Evolutionary conservation across 108 stramenopile species (phyloP).

Genomic region (Phaeodactylum tricornutum): DNA sequence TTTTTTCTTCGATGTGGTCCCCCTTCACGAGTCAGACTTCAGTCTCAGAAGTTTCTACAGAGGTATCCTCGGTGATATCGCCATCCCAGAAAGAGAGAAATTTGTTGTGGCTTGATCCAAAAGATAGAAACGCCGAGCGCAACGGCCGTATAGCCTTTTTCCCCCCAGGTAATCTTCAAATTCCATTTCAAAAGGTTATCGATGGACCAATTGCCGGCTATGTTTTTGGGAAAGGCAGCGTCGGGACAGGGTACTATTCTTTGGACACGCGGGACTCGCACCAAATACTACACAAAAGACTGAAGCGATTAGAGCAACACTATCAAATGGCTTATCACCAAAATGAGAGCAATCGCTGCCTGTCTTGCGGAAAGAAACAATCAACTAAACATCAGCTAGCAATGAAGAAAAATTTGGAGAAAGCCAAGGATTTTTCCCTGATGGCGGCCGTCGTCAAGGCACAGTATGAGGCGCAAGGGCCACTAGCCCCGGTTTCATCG

Average conservation of each 20-base stretch:
- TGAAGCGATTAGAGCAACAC: conserved; percentile 1
- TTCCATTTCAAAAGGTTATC: not conserved
- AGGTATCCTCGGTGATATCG: not conserved
- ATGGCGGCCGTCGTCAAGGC: too few species aligned
- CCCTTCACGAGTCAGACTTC: not conserved
- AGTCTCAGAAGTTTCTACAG: not conserved
- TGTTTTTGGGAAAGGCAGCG: conserved; percentile 1
- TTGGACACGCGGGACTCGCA: not conserved
- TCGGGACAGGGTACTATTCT: conserved; percentile 7
- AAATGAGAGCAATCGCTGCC: too few species aligned
- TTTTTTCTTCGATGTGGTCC: conserved; percentile 15
- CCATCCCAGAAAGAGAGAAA: not conserved
- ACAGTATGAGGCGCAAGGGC: too few species aligned
- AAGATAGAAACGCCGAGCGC: not conserved
- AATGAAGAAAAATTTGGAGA: not conserved
- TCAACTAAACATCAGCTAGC: not conserved
- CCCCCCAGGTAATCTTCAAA: not conserved
- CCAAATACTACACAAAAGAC: not conserved
- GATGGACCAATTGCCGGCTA: not conserved
- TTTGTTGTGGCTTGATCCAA: not conserved
- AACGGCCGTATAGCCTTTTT: not conserved
- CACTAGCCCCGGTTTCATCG: too few species aligned
- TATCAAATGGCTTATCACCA: too few species aligned
- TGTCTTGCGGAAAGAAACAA: not conserved
- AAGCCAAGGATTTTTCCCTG: not conserved